Percentiles rank a stretch among this genome's conserved stretches.
These are phyloP conservation scores for Candida gorgasii DNA, from an alignment of 805 yeast species.

Conservation along the genomic window DNA sequence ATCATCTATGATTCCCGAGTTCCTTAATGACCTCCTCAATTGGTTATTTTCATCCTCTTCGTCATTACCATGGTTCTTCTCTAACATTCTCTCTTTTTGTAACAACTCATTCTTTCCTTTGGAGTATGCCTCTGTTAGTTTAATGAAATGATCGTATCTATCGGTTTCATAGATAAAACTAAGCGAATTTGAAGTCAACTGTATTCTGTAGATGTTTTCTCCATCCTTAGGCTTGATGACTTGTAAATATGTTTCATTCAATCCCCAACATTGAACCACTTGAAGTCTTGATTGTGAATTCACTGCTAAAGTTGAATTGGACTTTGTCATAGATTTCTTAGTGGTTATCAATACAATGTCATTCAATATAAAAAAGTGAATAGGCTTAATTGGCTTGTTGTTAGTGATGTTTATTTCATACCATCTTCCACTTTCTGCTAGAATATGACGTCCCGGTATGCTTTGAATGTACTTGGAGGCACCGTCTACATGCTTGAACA, in stretches of 20 bases:
- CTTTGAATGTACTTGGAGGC: conserved; percentile 78
- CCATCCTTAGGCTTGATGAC: conserved; percentile 30
- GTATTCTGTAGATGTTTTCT: conserved; percentile 39
- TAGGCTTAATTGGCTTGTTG: conserved; percentile 74
- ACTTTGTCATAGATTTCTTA: conserved; percentile 33
- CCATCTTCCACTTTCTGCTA: conserved; percentile 83
- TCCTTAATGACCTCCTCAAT: conserved; percentile 47
- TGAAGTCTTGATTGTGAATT: conserved; percentile 44
- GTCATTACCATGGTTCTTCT: conserved; percentile 18
- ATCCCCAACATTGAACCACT: conserved; percentile 79
- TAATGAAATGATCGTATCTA: conserved; percentile 54
- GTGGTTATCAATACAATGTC: conserved; percentile 78
- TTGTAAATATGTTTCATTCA: conserved; percentile 55
- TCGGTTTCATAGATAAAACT: conserved; percentile 64
- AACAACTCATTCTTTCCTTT: conserved; percentile 58
- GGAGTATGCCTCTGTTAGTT: conserved; percentile 55
- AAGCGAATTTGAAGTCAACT: conserved; percentile 47
- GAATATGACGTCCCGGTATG: conserved; percentile 75
- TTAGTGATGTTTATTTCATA: conserved; percentile 83
- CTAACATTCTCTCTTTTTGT: conserved; percentile 30
- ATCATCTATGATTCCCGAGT: conserved; percentile 44
- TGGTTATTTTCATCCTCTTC: conserved; percentile 39
- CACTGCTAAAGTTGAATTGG: conserved; percentile 22
- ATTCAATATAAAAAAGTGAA: conserved; percentile 74
- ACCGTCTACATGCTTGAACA: conserved; percentile 87